Conservation (phyloP, 495 filamentous ascomycete genomes). For the Penicillium cataractarum region DNA sequence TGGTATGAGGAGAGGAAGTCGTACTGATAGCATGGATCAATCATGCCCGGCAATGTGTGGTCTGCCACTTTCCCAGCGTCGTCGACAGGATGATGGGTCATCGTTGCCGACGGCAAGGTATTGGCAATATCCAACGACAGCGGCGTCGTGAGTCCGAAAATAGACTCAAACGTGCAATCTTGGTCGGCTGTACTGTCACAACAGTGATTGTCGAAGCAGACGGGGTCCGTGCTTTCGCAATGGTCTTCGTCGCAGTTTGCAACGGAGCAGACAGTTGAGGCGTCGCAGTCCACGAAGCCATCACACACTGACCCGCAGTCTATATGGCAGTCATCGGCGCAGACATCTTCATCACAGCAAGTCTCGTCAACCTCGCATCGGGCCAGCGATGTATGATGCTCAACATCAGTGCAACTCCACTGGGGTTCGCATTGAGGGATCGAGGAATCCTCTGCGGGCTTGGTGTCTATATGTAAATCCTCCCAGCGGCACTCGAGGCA, state of each 20-base stretch:
- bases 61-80: slow-evolving; percentile 30
- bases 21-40: slow-evolving; percentile 30
- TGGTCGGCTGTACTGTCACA: slow-evolving; percentile 28
- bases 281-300: slow-evolving; percentile 50
- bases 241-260: slow-evolving; percentile 34
- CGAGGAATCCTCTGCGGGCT: slow-evolving; percentile 28
- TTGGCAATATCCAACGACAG: slow-evolving; percentile 36
- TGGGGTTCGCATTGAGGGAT: slow-evolving; percentile 25
- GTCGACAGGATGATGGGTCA: slow-evolving; percentile 19
- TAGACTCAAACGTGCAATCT: slow-evolving; percentile 39
- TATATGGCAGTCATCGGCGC: slow-evolving; percentile 47
- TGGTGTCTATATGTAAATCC: slow-evolving; percentile 42
- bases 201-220: slow-evolving; percentile 50
- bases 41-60: slow-evolving; percentile 18
- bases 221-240: slow-evolving; percentile 37
- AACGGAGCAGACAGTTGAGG: slow-evolving; percentile 43
- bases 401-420: slow-evolving; percentile 40
- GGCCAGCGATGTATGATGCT: slow-evolving; percentile 31
- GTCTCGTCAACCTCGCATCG: slow-evolving; percentile 39
- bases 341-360: slow-evolving; percentile 51
- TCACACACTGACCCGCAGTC: slow-evolving; percentile 49
- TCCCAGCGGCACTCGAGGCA: slow-evolving; percentile 53
- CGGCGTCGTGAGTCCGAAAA: slow-evolving; percentile 40
- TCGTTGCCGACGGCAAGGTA: slow-evolving; percentile 30
- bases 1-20: slow-evolving; percentile 34